phyloP scores from a whole-genome alignment of 352 stramenopile genomes.

The Pythium utonaiense region DNA sequence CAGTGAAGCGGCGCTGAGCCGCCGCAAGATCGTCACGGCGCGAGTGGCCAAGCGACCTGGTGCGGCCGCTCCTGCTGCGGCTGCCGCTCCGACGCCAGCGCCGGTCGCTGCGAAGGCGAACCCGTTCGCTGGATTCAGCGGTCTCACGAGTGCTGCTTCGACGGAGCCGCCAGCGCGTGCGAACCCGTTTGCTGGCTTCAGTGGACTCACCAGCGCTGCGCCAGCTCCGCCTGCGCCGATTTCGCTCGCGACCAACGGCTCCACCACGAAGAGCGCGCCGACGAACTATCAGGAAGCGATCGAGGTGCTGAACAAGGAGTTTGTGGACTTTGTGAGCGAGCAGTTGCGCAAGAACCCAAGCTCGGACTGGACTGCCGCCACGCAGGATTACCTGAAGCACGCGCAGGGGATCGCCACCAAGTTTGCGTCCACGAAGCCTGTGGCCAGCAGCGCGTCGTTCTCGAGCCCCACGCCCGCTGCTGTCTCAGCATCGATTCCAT shows the following conservation, averaged over 20 bases:
- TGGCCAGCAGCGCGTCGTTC: slow-evolving; percentile 26
- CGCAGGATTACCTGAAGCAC: slow-evolving; percentile 76
- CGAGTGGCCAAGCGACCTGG: slow-evolving; percentile 26
- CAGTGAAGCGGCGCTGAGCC: slow-evolving; percentile 58
- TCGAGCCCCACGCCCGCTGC: slow-evolving; percentile 1
- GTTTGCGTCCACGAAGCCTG: slow-evolving; percentile 56
- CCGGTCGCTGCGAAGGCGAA: slow-evolving; percentile 31
- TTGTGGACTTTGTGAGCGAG: slow-evolving; percentile 64
- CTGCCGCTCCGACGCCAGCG: background rate
- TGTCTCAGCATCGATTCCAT: slow-evolving; percentile 9
- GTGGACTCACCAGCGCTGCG: slow-evolving; percentile 18
- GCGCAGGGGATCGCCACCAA: slow-evolving; percentile 55
- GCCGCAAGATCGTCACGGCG: slow-evolving; percentile 80
- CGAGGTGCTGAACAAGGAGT: slow-evolving; percentile 78
- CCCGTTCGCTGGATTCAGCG: slow-evolving; percentile 64
- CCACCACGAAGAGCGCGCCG: slow-evolving; percentile 2
- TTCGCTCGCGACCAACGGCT: background rate
- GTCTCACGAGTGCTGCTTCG: slow-evolving; percentile 31
- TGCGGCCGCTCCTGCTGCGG: slow-evolving; percentile 15
- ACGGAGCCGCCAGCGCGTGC: slow-evolving; percentile 3
- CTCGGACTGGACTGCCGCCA: slow-evolving; percentile 55
- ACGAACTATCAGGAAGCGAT: slow-evolving; percentile 72
- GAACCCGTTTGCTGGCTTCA: slow-evolving; percentile 36
- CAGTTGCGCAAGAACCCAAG: slow-evolving; percentile 67
- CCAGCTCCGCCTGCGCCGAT: background rate